Conservation (phyloP, 2,329 filamentous ascomycete species). For the Aspergillus candidus region DNA sequence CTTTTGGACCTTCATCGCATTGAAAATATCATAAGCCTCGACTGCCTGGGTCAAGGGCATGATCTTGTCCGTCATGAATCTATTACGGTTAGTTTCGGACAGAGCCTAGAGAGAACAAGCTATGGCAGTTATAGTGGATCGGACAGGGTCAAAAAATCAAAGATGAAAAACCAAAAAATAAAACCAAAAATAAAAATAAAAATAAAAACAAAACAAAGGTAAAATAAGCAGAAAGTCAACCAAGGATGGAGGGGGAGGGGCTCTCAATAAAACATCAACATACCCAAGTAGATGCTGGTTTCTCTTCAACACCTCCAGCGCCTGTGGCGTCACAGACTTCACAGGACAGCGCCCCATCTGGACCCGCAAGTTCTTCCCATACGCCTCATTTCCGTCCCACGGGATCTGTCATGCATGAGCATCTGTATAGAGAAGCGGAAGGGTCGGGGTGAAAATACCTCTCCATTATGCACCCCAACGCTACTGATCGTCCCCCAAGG, state of each 20-base stretch:
- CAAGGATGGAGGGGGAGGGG: background rate
- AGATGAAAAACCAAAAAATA: background rate
- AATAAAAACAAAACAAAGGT: background rate
- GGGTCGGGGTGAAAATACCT: conserved; percentile 41
- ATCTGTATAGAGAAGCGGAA: background rate
- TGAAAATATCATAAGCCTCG: conserved; percentile 65
- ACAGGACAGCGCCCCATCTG: conserved; percentile 76
- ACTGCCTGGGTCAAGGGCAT: conserved; percentile 63
- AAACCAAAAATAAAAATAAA: background rate
- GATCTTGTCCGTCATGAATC: conserved; percentile 71
- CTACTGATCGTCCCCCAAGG: conserved; percentile 69
- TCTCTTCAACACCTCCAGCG: conserved; percentile 58
- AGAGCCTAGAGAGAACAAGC: background rate
- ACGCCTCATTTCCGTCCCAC: conserved; percentile 59
- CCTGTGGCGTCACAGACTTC: conserved; percentile 61
- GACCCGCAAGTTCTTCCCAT: conserved; percentile 63
- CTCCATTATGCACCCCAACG: conserved; percentile 69
- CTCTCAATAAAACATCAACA: conserved; percentile 19
- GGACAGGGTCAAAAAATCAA: background rate
- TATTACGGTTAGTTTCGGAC: conserved; percentile 29
- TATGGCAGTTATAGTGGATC: background rate
- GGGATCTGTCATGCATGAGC: conserved; percentile 49
- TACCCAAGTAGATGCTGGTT: conserved; percentile 63
- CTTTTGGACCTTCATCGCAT: conserved; percentile 68
- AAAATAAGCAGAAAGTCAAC: background rate